Percentiles rank a stretch among this genome's conserved stretches.
These are phyloP conservation scores for Fusarium sp. DNA, from an alignment of 2,329 filamentous ascomycete species.

Conservation along the genomic window DNA sequence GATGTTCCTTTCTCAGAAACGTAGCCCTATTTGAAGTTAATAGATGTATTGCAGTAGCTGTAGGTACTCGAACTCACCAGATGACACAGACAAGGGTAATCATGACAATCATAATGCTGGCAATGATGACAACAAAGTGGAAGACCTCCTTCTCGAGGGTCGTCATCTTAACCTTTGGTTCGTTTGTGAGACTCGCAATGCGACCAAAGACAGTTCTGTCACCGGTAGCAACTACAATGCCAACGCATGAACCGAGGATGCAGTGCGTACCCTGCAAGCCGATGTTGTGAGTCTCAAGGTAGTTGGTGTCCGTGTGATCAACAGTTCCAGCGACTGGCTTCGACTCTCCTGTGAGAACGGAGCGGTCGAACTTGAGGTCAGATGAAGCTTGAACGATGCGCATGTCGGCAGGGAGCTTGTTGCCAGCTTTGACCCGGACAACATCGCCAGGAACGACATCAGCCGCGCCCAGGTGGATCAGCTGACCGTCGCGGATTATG, in stretches of 20 bases:
- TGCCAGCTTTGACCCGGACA: background rate
- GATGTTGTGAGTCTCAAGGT: constrained; percentile 75
- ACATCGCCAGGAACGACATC: constrained; percentile 11
- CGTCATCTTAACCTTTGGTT: constrained; percentile 74
- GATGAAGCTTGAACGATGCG: constrained; percentile 8
- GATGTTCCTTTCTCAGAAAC: constrained; percentile 75
- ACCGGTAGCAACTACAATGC: constrained; percentile 77
- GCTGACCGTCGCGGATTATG: constrained; percentile 1
- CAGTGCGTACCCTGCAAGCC: constrained; percentile 85
- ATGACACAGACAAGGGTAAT: constrained; percentile 70
- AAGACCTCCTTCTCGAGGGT: constrained; percentile 78
- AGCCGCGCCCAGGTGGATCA: background rate
- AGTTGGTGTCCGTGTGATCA: constrained; percentile 7
- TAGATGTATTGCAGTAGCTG: fast-evolving
- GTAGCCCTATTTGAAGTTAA: constrained; percentile 62
- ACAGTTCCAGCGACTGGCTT: constrained; percentile 11
- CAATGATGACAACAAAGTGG: constrained; percentile 79
- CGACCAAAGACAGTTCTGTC: constrained; percentile 80
- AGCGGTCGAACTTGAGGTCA: constrained; percentile 5
- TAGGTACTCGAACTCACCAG: constrained; percentile 53
- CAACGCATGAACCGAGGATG: constrained; percentile 73
- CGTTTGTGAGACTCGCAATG: constrained; percentile 77
- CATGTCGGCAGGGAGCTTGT: constrained; percentile 12
- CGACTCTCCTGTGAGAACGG: constrained; percentile 8
- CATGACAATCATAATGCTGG: constrained; percentile 73